Conservation (phyloP, 257 asterid genomes). For the Rehmannia glutinosa region DNA sequence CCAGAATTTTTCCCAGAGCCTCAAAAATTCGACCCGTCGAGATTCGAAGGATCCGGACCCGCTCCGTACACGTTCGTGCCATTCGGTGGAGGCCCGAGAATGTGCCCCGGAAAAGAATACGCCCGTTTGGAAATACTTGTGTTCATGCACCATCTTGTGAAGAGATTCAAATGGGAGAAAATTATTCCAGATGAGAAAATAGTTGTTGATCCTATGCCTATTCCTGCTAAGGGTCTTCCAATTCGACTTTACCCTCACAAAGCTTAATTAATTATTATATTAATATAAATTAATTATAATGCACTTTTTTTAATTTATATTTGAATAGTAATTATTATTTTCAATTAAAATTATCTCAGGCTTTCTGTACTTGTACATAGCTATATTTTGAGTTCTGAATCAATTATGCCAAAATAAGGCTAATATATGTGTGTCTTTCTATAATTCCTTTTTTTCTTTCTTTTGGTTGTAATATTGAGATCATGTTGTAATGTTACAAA, state of each 20-base stretch:
- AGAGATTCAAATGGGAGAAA: constrained; percentile 45
- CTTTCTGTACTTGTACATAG: neutral
- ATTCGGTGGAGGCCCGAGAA: constrained; percentile 55
- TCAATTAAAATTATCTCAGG: neutral
- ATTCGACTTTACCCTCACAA: constrained; percentile 42
- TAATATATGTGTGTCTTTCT: neutral
- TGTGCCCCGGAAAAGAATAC: constrained; percentile 57
- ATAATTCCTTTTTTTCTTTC: no score
- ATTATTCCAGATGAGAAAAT: constrained; percentile 42
- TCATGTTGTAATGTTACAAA: neutral
- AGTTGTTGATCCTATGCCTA: constrained; percentile 42
- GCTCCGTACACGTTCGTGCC: constrained; percentile 59
- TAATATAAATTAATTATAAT: no score
- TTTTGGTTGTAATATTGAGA: neutral
- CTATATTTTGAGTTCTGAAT: neutral
- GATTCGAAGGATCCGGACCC: constrained; percentile 52
- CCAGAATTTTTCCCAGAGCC: constrained; percentile 44
- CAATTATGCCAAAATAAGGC: neutral
- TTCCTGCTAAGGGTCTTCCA: constrained; percentile 50
- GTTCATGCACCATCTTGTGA: constrained; percentile 51
- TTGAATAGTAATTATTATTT: neutral
- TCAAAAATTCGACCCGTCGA: constrained; percentile 46
- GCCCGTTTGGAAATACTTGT: constrained; percentile 45
- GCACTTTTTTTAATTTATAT: neutral
- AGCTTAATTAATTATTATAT: neutral